Evolutionary conservation across 2,329 filamentous ascomycete species (phyloP).

Genomic region (Akanthomyces dipterigenus): DNA sequence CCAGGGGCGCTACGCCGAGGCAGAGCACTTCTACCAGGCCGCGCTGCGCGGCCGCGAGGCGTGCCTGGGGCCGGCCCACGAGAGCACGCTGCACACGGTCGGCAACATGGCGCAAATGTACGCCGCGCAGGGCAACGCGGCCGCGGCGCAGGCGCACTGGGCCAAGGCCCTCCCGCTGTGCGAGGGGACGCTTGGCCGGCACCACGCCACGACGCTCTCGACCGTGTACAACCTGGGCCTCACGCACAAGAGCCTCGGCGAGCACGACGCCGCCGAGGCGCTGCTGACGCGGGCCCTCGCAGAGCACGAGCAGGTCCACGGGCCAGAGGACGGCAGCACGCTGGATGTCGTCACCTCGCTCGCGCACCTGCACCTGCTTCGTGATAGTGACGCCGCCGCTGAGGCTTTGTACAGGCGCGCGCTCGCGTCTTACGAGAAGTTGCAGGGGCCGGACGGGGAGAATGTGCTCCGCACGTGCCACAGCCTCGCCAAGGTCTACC

Average conservation of each 20-base stretch:
- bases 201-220: background rate
- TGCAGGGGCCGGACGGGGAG: background rate
- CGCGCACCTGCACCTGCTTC: background rate
- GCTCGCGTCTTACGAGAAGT: background rate
- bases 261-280: background rate
- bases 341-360: background rate
- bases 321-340: background rate
- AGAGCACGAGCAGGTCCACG: background rate
- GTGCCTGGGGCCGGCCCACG: background rate
- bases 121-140: background rate
- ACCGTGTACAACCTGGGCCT: conserved; percentile 2
- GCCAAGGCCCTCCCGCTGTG: background rate
- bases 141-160: conserved; percentile 1
- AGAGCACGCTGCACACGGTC: background rate
- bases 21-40: background rate
- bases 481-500: conserved; percentile 5
- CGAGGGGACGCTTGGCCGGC: background rate
- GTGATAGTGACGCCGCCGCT: background rate
- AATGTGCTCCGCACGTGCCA: background rate
- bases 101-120: conserved; percentile 2
- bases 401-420: background rate
- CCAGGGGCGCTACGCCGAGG: background rate
- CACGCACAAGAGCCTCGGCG: conserved; percentile 1
- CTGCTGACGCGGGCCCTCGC: background rate
- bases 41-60: background rate